Base-by-base conservation (phyloP, 768 basidiomycete genomes). In the Phallus indusiatus region DNA sequence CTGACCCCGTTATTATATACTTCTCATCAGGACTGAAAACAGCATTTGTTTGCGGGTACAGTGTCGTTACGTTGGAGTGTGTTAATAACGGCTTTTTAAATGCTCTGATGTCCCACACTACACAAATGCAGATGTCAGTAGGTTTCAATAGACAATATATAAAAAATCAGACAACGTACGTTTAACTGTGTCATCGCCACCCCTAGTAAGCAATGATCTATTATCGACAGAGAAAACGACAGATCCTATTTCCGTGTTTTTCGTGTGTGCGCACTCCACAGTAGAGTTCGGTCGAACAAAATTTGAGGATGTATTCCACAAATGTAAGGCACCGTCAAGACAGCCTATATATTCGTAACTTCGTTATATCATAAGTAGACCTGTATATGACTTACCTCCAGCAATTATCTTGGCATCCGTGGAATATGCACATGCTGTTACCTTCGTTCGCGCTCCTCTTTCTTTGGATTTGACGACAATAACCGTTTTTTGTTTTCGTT, bases 381-480 rank as follows among this genome's bases (percentile, higher is more conserved):
- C n/a, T 42, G n/a, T 4, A 42, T 42, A 17, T 47, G 17, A 68
- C 81, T 53, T 66, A 94, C 94, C 88, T 68, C 88, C 95, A 54
- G 87, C 88, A 64, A 99, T 93, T 65, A 87, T 73, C 62, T 79
- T 85, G n/a, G 90, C 95, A 72, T 99, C 94, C 21, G 78, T 80
- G 48, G 91, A 93, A 75, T 93, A 99, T 16, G 81, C 81, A 68
- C 93, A 95, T 10, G 85, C 69, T 2, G 86, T 88, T 6, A 99
- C 86, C 70, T 93, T 94, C 5, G 96, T 97, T 63, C 94, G 81
- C 16, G 91, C 86, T 34, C 96, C 96, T 59, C 94, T 78, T 64
- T 97, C 94, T 68, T 94, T 97, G 9, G 90, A 93, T 74, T 94
- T 95, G 66, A 95, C 92, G 16, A 97, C 94, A 65, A 99, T 95